Evolutionary conservation across 352 stramenopile species (phyloP).

Genomic region (Pythium phragmiticola): DNA sequence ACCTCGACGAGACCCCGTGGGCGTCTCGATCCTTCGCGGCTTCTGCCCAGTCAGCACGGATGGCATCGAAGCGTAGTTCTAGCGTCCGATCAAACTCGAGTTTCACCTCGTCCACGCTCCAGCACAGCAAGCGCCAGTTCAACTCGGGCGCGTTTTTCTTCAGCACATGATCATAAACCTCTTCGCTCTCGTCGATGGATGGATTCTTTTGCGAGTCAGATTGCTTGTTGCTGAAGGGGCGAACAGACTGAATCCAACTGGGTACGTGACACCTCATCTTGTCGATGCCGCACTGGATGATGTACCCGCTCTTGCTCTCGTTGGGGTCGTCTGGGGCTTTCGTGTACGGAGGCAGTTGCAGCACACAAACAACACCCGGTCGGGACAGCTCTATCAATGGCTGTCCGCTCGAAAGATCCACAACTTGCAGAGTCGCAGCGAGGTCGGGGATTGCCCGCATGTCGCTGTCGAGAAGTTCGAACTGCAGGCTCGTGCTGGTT

Average conservation of each 20-base stretch:
- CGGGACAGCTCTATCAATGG: slow-evolving; percentile 30
- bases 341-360: slow-evolving; percentile 51
- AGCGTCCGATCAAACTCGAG: slow-evolving; percentile 55
- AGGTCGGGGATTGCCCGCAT: slow-evolving; percentile 28
- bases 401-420: slow-evolving; percentile 37
- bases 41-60: slow-evolving; percentile 52
- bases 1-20: slow-evolving; percentile 47
- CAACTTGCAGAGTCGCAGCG: slow-evolving; percentile 53
- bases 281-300: slow-evolving; percentile 70
- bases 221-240: slow-evolving; percentile 34
- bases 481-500: slow-evolving; percentile 48
- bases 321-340: slow-evolving; percentile 22
- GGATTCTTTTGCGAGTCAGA: slow-evolving; percentile 4
- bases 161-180: background rate
- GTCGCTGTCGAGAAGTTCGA: slow-evolving; percentile 30
- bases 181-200: slow-evolving; percentile 17
- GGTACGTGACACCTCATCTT: slow-evolving; percentile 45
- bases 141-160: slow-evolving; percentile 5
- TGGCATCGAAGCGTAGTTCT: slow-evolving; percentile 50
- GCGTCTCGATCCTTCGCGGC: slow-evolving; percentile 53
- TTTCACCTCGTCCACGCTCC: slow-evolving; percentile 61
- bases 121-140: slow-evolving; percentile 55
- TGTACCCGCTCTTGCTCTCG: slow-evolving; percentile 37
- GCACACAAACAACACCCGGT: slow-evolving; percentile 35
- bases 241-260: slow-evolving; percentile 43